phyloP scores from a whole-genome alignment of 2,329 filamentous ascomycete species.

The Calcarisporium arbuscula region DNA sequence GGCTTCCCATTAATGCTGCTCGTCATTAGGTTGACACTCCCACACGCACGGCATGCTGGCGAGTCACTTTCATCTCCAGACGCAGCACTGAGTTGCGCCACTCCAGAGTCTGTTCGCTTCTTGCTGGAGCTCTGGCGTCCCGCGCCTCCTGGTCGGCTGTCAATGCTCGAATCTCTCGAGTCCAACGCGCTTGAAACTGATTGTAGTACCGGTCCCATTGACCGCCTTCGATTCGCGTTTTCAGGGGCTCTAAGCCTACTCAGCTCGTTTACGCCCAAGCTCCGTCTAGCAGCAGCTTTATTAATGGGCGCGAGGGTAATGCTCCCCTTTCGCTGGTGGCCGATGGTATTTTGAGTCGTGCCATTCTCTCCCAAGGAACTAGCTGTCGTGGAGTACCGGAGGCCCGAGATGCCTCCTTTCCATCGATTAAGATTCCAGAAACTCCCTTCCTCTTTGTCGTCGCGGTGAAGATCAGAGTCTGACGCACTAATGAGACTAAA shows the following conservation, averaged over 20 bases:
- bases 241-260: constrained; percentile 19
- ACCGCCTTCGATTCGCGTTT: constrained; percentile 20
- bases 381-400: constrained; percentile 22
- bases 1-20: constrained; percentile 8
- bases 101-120: constrained; percentile 26
- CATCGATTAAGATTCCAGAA: constrained; percentile 56
- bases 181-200: constrained; percentile 16
- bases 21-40: constrained; percentile 4
- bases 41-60: constrained; percentile 7
- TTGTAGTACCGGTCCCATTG: constrained; percentile 18
- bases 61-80: constrained; percentile 14
- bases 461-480: constrained; percentile 27
- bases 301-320: constrained; percentile 27
- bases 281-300: constrained; percentile 21
- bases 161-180: constrained; percentile 12
- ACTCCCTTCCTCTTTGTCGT: constrained; percentile 34
- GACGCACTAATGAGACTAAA: constrained; percentile 40
- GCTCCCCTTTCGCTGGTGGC: constrained; percentile 29
- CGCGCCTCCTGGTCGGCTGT: constrained; percentile 11
- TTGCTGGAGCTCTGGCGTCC: constrained; percentile 14
- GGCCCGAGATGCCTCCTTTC: constrained; percentile 34
- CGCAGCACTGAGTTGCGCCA: constrained; percentile 24
- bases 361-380: constrained; percentile 14
- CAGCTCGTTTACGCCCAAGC: constrained; percentile 22
- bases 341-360: constrained; percentile 4